Conservation (phyloP, 1,139 yeast species). For the Sugiyamaella japonica region DNA sequence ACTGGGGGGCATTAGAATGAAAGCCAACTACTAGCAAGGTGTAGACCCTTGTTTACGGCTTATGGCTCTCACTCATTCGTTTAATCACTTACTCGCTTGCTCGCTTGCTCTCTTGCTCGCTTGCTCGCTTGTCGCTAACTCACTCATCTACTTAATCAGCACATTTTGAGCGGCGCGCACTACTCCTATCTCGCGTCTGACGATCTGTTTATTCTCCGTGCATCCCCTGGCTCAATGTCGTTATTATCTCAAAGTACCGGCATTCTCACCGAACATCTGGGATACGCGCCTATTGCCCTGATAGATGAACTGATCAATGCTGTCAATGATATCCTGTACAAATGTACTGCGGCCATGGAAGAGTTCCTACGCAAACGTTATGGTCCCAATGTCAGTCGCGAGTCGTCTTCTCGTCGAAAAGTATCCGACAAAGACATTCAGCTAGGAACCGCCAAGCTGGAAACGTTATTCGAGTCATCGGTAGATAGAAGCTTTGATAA, state of each 20-base stretch:
- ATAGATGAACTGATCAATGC: slow-evolving; percentile 89
- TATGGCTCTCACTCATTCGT: too few relatives aligned
- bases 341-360: slow-evolving; percentile 80
- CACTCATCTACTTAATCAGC: too few relatives aligned
- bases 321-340: slow-evolving; percentile 80
- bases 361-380: slow-evolving; percentile 48
- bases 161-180: not conserved
- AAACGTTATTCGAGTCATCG: slow-evolving; percentile 69
- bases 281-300: slow-evolving; percentile 81
- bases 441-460: slow-evolving; percentile 77
- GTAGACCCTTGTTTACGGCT: too few relatives aligned
- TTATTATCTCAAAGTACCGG: slow-evolving; percentile 43
- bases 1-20: too few relatives aligned
- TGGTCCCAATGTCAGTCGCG: slow-evolving; percentile 31
- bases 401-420: slow-evolving; percentile 24
- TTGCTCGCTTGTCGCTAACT: too few relatives aligned
- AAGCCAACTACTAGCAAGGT: too few relatives aligned
- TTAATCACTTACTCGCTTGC: too few relatives aligned
- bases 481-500: slow-evolving; percentile 87
- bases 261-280: slow-evolving; percentile 80
- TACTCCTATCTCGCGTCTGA: not conserved
- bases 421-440: slow-evolving; percentile 51
- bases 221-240: slow-evolving; percentile 14
- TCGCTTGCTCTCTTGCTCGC: too few relatives aligned
- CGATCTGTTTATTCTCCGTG: not conserved